Base-by-base conservation (phyloP, 164 flowering plant species). In the Umbellularia californica region DNA sequence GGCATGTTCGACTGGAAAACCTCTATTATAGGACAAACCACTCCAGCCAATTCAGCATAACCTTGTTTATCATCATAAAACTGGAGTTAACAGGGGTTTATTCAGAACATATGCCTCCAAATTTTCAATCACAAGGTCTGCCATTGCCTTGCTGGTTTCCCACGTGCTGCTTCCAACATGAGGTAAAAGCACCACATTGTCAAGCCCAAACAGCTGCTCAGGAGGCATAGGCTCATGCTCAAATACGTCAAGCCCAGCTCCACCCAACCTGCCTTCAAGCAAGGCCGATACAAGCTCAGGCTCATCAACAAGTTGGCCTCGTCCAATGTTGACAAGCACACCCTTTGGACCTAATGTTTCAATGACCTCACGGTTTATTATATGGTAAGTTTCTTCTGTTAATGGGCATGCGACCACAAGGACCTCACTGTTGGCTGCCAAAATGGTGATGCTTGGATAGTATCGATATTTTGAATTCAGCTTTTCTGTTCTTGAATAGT, bases 291-390 rank as follows among this genome's bases (percentile, higher is more conserved):
- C 90, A 23, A 88, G 84, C 80, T 85, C 90, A 2, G 84, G 80
- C 74, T 88, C 89, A 67, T 87, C 88, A 0, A 88, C 82, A 55
- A 81, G 89, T 1, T 85, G 72, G 3, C 90, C 92, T 20, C 95
- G 78, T 1, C 87, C 97, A 27, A 89, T 87, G 87, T 92, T 90
- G 80, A 92, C 81, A 25, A 92, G 78, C 55, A 92, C 78, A 5
- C 97, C 95, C 63, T 86, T 81, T 20, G 92, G 88, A 65, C 97
- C 97, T 72, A 90, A 72, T 22, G 90, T 89, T 64, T 94, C 85
- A 1, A 92, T 88, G 52, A 92, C 97, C 72, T 81, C 85, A 3
- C 90, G 88, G 72, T 90, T 88, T 78, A 94, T 72, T 58, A 94
- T 89, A 81, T 88, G 93, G 41, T 70, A 84, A 17, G 98, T 92